Evolutionary conservation across 1,139 yeast genomes (phyloP).

Genomic region (Pichia sp.): DNA sequence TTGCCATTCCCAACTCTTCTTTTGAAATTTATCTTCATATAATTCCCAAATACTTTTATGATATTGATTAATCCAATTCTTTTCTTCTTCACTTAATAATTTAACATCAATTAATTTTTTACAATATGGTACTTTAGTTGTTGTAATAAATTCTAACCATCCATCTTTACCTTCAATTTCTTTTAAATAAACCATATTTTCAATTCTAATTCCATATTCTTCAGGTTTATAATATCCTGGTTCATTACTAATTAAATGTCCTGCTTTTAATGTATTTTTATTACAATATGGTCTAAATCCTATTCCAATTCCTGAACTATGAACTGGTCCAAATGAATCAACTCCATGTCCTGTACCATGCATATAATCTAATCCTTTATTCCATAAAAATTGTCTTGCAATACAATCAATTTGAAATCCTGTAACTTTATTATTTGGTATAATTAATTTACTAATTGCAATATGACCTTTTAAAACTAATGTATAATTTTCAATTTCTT

Average conservation of each 20-base stretch:
- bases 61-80: constrained; percentile 60
- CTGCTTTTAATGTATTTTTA: constrained; percentile 47
- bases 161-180: constrained; percentile 33
- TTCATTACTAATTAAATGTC: constrained; percentile 84
- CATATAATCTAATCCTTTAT: constrained; percentile 77
- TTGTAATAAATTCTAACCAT: constrained; percentile 73
- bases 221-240: constrained; percentile 96
- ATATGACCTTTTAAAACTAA: constrained; percentile 88
- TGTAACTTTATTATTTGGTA: constrained; percentile 75
- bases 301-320: constrained; percentile 94
- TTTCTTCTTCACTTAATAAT: constrained; percentile 59
- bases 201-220: constrained; percentile 88
- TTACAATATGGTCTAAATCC: constrained; percentile 50
- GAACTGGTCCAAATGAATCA: constrained; percentile 87
- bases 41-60: constrained; percentile 58
- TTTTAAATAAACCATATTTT: constrained; percentile 63
- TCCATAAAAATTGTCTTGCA: constrained; percentile 90
- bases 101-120: constrained; percentile 52
- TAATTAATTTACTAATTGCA: constrained; percentile 65
- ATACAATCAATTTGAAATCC: constrained; percentile 79
- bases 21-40: constrained; percentile 42
- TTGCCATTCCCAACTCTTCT: constrained; percentile 46
- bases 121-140: constrained; percentile 88
- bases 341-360: constrained; percentile 99
- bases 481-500: constrained; percentile 73